Base-by-base conservation (phyloP, 2,329 filamentous ascomycete genomes). In the Sporothrix protearum region DNA sequence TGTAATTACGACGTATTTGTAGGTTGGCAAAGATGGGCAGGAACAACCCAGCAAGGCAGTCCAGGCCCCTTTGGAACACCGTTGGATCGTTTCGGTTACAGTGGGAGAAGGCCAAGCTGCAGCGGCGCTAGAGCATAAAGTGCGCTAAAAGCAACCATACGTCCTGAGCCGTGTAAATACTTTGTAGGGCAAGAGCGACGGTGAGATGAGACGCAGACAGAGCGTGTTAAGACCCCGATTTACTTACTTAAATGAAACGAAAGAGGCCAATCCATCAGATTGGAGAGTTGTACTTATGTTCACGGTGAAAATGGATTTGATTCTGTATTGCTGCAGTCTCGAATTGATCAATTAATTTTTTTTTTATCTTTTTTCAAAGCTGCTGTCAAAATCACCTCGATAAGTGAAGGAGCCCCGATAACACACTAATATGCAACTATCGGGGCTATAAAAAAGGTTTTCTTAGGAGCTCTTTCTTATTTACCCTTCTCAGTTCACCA, bases 391-490 rank as follows among this genome's bases (percentile, higher is more conserved):
- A 28, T n/a, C 7, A 8, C 22, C 33, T 25, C 30, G 47, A 33
- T 69, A 69, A 12, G 22, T 28, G 16, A n/a, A 66, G 25, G n/a
- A 0, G 45, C 53, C 53, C 70, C 64, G 71, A 1, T 69, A n/a
- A 9, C 22, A 57, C 64, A 69, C 51, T 22, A n/a, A 28, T 71
- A 63, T 69, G 49, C 25, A 25, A 10, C 9, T 69, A 64, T 33
- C 66, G 55, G 33, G 47, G 36, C 12, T 59, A 69, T 71, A 69
- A 59, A 63, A 51, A 39, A 57, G 49, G 25, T 57, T 71, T 69
- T 66, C 25, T 36, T 45, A 61, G 14, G 14, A 69, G 19, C 30
- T n/a, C 68, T 33, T 63, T 63, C 36, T 63, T 63, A 45, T 63
- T 45, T 63, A 63, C 59, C 2, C 36, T 42, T 5, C 9, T n/a